Percentiles rank a stretch among this genome's conserved stretches.
Conservation (phyloP, 2,329 filamentous ascomycete species). For the Albifimbria verrucaria region DNA sequence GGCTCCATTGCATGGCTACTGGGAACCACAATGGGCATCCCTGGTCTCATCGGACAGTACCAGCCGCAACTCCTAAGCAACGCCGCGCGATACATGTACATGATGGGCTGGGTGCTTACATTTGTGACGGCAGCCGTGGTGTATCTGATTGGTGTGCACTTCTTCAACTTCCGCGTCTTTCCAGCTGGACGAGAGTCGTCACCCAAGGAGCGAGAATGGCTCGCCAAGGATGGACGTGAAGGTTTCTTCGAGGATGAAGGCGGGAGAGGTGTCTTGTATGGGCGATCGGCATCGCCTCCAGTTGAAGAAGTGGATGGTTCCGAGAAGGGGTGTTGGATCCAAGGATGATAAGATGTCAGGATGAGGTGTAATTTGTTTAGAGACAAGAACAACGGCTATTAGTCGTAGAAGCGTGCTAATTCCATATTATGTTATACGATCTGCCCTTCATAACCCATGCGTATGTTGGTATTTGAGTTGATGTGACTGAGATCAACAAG, state of each 20-base stretch:
- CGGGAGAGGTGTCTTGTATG: slow-evolving; percentile 23
- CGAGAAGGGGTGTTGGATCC: not conserved
- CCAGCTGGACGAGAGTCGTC: slow-evolving; percentile 15
- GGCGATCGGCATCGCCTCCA: slow-evolving; percentile 4
- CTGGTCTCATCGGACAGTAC: slow-evolving; percentile 23
- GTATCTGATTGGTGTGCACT: slow-evolving; percentile 15
- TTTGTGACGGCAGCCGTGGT: slow-evolving; percentile 21
- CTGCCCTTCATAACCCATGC: too few relatives aligned
- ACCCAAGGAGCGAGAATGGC: slow-evolving; percentile 15
- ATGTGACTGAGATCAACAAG: too few relatives aligned
- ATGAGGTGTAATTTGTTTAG: too few relatives aligned
- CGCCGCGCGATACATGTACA: slow-evolving; percentile 24
- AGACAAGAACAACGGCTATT: too few relatives aligned
- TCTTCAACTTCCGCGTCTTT: slow-evolving; percentile 19
- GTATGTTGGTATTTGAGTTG: too few relatives aligned
- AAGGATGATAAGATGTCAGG: not conserved
- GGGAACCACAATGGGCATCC: slow-evolving; percentile 20
- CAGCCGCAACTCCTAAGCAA: slow-evolving; percentile 18
- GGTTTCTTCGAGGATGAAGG: slow-evolving; percentile 27
- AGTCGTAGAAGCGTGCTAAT: too few relatives aligned
- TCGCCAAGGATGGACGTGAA: slow-evolving; percentile 19
- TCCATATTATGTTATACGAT: too few relatives aligned
- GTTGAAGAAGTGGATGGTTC: not conserved
- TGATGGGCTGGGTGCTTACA: slow-evolving; percentile 26
- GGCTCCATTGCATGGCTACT: slow-evolving; percentile 20